Base-by-base conservation (phyloP, 108 stramenopile genomes). In the Conticribra guillardii region DNA sequence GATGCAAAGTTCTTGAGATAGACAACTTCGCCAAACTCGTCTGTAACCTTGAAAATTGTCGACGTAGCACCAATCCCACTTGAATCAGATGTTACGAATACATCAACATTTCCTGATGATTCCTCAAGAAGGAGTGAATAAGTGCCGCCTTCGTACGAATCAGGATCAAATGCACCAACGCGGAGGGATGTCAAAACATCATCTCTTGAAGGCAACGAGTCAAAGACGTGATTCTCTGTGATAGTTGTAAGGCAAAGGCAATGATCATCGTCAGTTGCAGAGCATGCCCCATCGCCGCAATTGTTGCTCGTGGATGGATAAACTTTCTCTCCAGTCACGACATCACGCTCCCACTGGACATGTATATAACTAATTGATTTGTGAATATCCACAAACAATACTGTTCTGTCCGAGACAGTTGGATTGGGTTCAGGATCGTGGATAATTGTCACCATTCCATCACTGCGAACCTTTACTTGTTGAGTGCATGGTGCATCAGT, bases 121-220 rank as follows among this genome's bases (percentile, higher is more conserved):
- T 65, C 21, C n/a, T 79, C 66, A 17, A 60, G 22, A 18, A 76
- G 53, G 27, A n/a, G n/a, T n/a, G 34, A 62, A 49, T 69, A 76
- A 3, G 61, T 46, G 22, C 33, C 24, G 33, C 63, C 57, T 23
- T 47, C 59, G 59, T 69, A 76, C 14, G 64, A 56, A 17, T 48
- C 53, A 11, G 84, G 84, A 56, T 82, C 31, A 24, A 67, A 50
- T 9, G 67, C 77, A 16, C 86, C 86, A 75, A 82, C 60, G 26
- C 69, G 34, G 16, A 87, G 68, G 24, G 4, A 49, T n/a, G n/a
- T n/a, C n/a, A n/a, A n/a, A n/a, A n/a, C n/a, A n/a, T n/a, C n/a
- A n/a, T n/a, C n/a, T n/a, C n/a, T n/a, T n/a, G n/a, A n/a, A n/a
- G n/a, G n/a, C n/a, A n/a, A n/a, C n/a, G n/a, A n/a, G n/a, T n/a